Evolutionary conservation across 2,329 filamentous ascomycete genomes (phyloP), one percentile per base, ranked within the genome.

Genomic region (Pseudopithomyces chartarum): DNA sequence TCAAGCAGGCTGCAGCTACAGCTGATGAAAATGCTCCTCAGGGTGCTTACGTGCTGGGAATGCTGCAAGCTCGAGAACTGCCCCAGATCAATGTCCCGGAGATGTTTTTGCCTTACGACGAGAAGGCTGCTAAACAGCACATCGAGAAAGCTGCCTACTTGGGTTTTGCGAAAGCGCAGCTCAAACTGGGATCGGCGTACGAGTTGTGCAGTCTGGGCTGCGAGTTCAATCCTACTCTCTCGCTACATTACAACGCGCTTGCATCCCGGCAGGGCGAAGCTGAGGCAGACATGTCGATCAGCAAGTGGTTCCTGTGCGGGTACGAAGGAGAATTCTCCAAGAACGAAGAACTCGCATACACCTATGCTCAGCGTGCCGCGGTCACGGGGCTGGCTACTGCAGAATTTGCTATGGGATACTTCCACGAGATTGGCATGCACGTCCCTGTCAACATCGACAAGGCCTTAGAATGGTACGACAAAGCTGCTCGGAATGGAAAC

Each of bases 221-320:
- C 76, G 92, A 97, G 62, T 99, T 99, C 76, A 92, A 96, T 68
- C 93, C 95, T 1, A 90, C 92, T 0, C 84, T 96, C 56, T 98
- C 94, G 1, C 79, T 99, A 52, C 95, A 99, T 73, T 99, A 99
- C 80, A 97, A 98, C 70, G 91, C 92, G 36, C 83, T 99, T 32
- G 94, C 95, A 20, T 90, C 95, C 12, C 88, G 90, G 62, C 95
- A 98, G 78, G 94, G 93, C 17, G 92, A 98, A 68, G 83, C 92
- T 0, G 95, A 99, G 74, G 95, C 94, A 0, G 92, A 97, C 58
- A 90, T 99, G 78, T 92, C 94, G 26, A 92, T 99, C 59, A 98
- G 94, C 77, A 95, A 97, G 76, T 99, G 95, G 95, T 99, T 98
- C 73, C 83, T 99, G 26, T 98, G 96, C 69, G 95, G 95, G 2